These are phyloP conservation scores for Nakazawaea populi DNA, from an alignment of 805 yeast species.

Conservation along the genomic window DNA sequence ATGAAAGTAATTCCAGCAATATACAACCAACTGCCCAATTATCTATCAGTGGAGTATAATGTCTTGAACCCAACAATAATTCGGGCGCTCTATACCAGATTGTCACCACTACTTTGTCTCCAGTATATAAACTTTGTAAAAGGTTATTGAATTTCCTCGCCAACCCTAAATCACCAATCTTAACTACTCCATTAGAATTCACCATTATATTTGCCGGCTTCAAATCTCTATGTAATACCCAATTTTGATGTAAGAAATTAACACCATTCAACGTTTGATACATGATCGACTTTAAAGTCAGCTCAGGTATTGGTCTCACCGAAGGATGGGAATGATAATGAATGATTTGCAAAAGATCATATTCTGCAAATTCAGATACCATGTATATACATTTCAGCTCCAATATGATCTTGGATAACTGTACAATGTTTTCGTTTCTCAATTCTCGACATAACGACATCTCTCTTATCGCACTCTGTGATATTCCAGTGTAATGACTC, in stretches of 20 bases:
- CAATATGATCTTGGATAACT: constrained; percentile 73
- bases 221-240: constrained; percentile 93
- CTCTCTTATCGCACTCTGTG: constrained; percentile 94
- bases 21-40: constrained; percentile 96
- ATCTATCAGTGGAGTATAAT: constrained; percentile 89
- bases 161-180: constrained; percentile 91
- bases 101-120: constrained; percentile 94
- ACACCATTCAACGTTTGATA: constrained; percentile 95
- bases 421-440: constrained; percentile 71
- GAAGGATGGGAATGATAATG: constrained; percentile 94
- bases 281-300: constrained; percentile 74
- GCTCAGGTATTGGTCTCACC: constrained; percentile 67
- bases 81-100: constrained; percentile 98
- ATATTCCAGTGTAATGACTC: constrained; percentile 86
- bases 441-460: constrained; percentile 92
- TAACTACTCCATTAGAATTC: constrained; percentile 80
- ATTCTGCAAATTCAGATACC: constrained; percentile 96
- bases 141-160: constrained; percentile 87
- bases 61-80: constrained; percentile 81
- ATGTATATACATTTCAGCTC: constrained; percentile 89
- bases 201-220: constrained; percentile 99
- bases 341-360: constrained; percentile 88
- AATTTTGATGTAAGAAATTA: constrained; percentile 85
- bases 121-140: constrained; percentile 78
- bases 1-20: constrained; percentile 80